Evolutionary conservation across 1,139 yeast species (phyloP), one percentile per base, ranked within the genome.

Genomic region (Zygoascus hellenicus): DNA sequence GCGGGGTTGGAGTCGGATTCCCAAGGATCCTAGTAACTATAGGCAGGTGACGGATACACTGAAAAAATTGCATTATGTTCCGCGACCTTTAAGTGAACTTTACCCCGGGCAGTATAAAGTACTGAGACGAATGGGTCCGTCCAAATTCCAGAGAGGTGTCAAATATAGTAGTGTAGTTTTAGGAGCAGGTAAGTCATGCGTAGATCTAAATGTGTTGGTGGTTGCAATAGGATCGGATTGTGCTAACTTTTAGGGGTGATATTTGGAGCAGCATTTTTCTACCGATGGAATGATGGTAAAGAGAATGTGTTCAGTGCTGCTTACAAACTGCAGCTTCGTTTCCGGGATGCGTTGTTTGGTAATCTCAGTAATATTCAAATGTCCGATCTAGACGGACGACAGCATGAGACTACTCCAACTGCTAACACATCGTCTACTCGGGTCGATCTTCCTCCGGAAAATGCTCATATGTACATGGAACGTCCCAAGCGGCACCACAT

Each of bases 101-200:
- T 87, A 85, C 58, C 89, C 89, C 0, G 95, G 95, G 0, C 87
- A 85, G 60, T 81, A 77, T 64, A 86, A 84, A 61, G 84, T 83
- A 30, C 74, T 86, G 55, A 67, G 87, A 45, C 70, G 82, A 47
- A 75, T 81, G 1, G 78, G 79, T 48, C 73, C 77, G 54, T 69
- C 71, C 38, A 65, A 77, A 37, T 78, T 84, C 54, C 76, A 80
- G 52, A 67, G 71, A n/a, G 70, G 70, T n/a, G 66, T 66, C 35
- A 48, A 55, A 35, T 53, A 52, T 46, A 54, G 64, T 3, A 54
- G 62, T 3, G 48, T 51, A 29, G 36, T 55, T 14, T 48, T 61
- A 46, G 59, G 61, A n/a, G 51, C 54, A 5, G 46, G 56, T 14
- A 41, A 57, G 38, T 48, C 7, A 17, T 22, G 29, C 16, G 39